Conservation (phyloP, 2,329 filamentous ascomycete genomes). For the Ascochyta lentis region DNA sequence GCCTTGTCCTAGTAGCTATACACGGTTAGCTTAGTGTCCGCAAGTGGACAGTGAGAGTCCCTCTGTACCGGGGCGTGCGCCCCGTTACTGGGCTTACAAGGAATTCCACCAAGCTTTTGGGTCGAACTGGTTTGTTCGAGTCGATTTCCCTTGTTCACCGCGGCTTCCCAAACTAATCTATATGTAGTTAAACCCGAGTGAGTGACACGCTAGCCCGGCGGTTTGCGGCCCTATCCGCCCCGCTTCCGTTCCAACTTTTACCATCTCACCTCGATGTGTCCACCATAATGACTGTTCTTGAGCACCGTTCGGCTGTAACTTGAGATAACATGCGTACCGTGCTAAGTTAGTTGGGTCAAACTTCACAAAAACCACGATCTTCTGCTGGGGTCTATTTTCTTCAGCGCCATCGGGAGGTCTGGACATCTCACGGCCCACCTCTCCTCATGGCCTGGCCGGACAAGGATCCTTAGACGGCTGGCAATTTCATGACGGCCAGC, state of each 20-base stretch:
- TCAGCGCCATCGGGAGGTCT: not conserved
- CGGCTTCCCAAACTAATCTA: not conserved
- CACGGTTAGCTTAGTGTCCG: not conserved
- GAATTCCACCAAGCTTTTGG: no score
- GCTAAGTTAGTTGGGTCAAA: no score
- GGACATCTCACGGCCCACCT: not conserved
- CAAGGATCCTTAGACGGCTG: conserved; percentile 2
- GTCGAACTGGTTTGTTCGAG: not conserved
- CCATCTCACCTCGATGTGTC: not conserved
- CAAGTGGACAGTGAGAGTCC: not conserved
- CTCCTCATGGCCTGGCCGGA: not conserved
- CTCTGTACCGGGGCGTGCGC: not conserved
- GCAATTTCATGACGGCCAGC: not conserved
- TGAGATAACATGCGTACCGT: no score
- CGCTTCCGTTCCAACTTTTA: not conserved
- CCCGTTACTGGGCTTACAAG: not conserved
- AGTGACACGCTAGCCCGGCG: not conserved
- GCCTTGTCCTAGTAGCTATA: not conserved
- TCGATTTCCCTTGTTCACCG: conserved; percentile 7
- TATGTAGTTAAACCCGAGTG: not conserved
- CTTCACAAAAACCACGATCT: no score
- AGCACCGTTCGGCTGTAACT: not conserved
- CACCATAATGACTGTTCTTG: not conserved
- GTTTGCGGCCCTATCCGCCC: conserved; percentile 2
- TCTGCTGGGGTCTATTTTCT: not conserved